phyloP scores from a whole-genome alignment of 2,329 filamentous ascomycete genomes.

The Coniochaeta hoffmannii region DNA sequence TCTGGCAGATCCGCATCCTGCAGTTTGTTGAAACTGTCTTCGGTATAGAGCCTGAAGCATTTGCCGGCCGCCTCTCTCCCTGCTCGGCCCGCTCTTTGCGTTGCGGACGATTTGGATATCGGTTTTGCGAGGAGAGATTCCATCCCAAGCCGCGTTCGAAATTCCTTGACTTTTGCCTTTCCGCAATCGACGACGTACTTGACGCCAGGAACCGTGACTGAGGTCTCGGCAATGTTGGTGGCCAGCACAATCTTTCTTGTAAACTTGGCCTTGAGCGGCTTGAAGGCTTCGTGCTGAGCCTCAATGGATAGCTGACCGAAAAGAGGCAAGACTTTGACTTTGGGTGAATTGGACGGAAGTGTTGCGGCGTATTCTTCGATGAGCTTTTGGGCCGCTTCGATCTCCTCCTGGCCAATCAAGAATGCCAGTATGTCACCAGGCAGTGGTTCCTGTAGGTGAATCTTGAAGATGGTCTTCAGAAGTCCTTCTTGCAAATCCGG shows the following conservation, averaged over 20 bases:
- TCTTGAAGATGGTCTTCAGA: conserved; percentile 73
- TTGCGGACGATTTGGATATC: conserved; percentile 87
- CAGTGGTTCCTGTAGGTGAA: conserved; percentile 82
- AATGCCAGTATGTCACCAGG: conserved; percentile 93
- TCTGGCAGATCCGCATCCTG: conserved; percentile 75
- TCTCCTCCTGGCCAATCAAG: conserved; percentile 85
- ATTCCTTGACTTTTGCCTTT: conserved; percentile 92
- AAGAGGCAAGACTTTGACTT: conserved; percentile 65
- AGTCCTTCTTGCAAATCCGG: conserved; percentile 77
- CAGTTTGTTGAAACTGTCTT: conserved; percentile 63
- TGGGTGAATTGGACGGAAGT: conserved; percentile 68
- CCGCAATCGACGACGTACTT: conserved; percentile 87
- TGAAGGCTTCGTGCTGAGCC: conserved; percentile 80
- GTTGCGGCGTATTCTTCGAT: conserved; percentile 72
- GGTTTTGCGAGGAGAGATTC: conserved; percentile 86
- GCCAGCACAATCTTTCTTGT: conserved; percentile 87
- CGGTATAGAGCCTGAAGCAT: conserved; percentile 84
- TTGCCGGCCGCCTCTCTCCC: conserved; percentile 87
- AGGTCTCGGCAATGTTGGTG: conserved; percentile 98
- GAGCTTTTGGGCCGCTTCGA: conserved; percentile 71
- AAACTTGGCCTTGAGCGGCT: conserved; percentile 59
- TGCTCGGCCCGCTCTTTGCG: conserved; percentile 85
- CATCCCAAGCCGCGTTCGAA: conserved; percentile 73
- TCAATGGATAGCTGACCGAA: conserved; percentile 86
- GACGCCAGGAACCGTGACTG: conserved; percentile 89